A percentile compares a stretch with the other conserved stretches of the same genome.
Conservation (phyloP, 495 filamentous ascomycete species). For the Podospora tetraspora region DNA sequence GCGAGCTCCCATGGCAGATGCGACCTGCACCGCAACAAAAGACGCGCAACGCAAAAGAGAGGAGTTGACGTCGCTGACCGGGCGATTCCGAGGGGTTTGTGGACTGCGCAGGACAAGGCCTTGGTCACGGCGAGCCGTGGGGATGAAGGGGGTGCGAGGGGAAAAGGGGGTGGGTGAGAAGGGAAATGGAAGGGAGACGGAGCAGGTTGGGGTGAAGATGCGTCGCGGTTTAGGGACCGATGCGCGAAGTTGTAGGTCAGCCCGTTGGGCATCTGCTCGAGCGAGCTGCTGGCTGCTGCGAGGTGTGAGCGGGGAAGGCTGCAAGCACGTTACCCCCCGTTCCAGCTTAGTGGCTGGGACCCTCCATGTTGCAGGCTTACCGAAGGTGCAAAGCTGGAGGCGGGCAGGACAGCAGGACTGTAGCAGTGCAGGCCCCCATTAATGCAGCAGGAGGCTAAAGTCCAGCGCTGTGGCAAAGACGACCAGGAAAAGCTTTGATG, state of each 20-base stretch:
- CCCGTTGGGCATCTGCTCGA: background rate
- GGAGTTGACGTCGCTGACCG: slow-evolving; percentile 15
- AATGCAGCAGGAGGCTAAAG: background rate
- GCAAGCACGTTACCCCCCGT: slow-evolving; percentile 17
- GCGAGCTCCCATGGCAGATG: slow-evolving; percentile 32
- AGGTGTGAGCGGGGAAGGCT: slow-evolving; percentile 23
- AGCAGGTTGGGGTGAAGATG: slow-evolving; percentile 17
- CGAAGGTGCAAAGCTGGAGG: slow-evolving; percentile 17
- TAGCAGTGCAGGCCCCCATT: background rate
- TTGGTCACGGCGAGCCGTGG: slow-evolving; percentile 19
- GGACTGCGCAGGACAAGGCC: slow-evolving; percentile 7
- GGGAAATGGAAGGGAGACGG: slow-evolving; percentile 5
- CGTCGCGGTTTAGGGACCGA: slow-evolving; percentile 18
- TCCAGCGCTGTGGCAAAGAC: background rate
- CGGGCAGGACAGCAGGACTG: slow-evolving; percentile 2
- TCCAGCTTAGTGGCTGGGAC: slow-evolving; percentile 23
- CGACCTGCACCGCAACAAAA: slow-evolving; percentile 15
- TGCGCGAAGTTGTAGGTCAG: slow-evolving; percentile 24
- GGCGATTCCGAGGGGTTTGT: background rate
- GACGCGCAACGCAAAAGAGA: slow-evolving; percentile 8
- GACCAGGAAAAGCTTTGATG: background rate
- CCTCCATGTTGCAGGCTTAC: slow-evolving; percentile 19
- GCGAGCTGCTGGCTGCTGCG: slow-evolving; percentile 9
- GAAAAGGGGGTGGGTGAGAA: slow-evolving; percentile 21
- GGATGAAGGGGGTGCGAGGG: slow-evolving; percentile 10